Evolutionary conservation across 768 basidiomycete genomes (phyloP), one percentile per base, ranked within the genome.

Genomic region (Suillus occidentalis): DNA sequence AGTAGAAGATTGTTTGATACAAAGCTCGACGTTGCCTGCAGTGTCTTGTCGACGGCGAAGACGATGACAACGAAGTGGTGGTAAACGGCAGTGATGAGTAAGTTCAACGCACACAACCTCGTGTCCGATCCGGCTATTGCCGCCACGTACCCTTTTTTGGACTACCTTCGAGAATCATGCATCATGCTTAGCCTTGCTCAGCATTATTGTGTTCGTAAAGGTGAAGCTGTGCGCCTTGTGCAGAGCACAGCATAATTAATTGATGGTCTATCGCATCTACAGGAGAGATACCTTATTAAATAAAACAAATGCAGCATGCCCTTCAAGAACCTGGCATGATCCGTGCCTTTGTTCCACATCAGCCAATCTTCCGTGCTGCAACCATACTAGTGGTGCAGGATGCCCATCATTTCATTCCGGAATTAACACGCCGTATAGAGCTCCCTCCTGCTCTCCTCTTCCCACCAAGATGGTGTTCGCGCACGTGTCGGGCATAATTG

Each of bases 51-150:
- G 40, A 59, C 40, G 40, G 40, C 18, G 6, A 59, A 43, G 40
- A 42, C 56, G 36, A 39, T n/a, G 6, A 58, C 39, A 39, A 59
- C 16, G 57, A 42, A 59, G 57, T 59, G 58, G 40, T 59, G 58
- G 58, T 59, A 59, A 10, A 59, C 58, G 39, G 16, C 39, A 25
- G 57, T 55, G 53, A 36, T 55, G 34, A 36, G 53, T 55, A 55
- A 55, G 53, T n/a, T 36, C 53, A 55, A n/a, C 53, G 34, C 31
- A 55, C 53, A 20, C 53, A 34, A 55, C 20, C 31, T 55, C 53
- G 34, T 55, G 57, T 40, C 25, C 18, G 16, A 40, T 40, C 40
- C 57, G 58, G 58, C 28, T 28, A 31, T 42, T 59, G 28, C 58
- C 58, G 40, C 28, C 18, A 25, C 28, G 18, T 8, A 42, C 18